phyloP scores from a whole-genome alignment of 2,329 filamentous ascomycete genomes.

The Domatiomyces catenatus region DNA sequence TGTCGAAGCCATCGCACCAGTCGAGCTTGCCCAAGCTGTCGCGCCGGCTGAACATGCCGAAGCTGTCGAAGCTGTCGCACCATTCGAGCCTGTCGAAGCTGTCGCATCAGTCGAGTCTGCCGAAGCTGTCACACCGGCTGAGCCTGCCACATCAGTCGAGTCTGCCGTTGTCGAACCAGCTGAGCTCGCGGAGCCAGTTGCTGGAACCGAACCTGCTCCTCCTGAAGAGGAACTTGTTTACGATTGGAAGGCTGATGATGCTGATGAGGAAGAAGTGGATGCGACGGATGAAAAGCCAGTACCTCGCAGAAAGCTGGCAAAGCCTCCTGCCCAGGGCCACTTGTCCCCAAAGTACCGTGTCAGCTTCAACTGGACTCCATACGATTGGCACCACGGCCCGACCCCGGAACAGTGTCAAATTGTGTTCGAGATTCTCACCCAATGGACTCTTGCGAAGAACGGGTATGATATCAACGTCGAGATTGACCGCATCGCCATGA shows the following conservation, averaged over 20 bases:
- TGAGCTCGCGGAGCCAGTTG: not conserved
- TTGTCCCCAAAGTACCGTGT: not conserved
- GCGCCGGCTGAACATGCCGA: too few species aligned
- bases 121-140: too few species aligned
- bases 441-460: not conserved
- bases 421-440: not conserved
- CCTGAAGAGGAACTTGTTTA: not conserved
- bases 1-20: too few species aligned
- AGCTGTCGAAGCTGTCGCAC: too few species aligned
- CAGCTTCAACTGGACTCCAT: not conserved
- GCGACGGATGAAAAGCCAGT: not conserved
- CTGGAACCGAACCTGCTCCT: not conserved
- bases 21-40: too few species aligned
- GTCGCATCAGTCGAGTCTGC: too few species aligned
- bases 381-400: not conserved
- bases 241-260: not conserved
- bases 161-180: too few species aligned
- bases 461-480: not conserved
- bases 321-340: not conserved
- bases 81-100: too few species aligned
- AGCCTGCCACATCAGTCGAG: too few species aligned
- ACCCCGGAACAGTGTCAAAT: not conserved
- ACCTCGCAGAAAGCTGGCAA: not conserved
- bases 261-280: not conserved
- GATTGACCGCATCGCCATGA: not conserved